Evolutionary conservation across 2,329 filamentous ascomycete species (phyloP).

Genomic region (Diaporthe eres): DNA sequence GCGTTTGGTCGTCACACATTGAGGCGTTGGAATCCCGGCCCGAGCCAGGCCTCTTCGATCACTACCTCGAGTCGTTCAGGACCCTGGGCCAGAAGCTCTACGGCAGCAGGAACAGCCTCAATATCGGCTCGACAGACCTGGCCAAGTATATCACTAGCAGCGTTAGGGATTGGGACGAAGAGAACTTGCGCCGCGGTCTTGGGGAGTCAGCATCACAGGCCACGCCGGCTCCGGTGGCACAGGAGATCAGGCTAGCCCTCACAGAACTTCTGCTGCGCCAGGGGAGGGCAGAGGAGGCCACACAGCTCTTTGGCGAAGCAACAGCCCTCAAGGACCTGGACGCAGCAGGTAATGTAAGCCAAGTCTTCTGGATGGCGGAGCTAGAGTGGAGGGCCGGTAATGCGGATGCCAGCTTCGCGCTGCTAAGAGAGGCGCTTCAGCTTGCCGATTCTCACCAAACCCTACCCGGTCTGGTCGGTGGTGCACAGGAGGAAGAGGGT

Average conservation of each 20-base stretch:
- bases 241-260: constrained; percentile 31
- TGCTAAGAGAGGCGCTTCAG: constrained; percentile 12
- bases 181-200: background rate
- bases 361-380: constrained; percentile 33
- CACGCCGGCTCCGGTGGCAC: background rate
- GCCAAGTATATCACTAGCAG: constrained; percentile 9
- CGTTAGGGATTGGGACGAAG: constrained; percentile 1
- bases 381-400: constrained; percentile 31
- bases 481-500: background rate
- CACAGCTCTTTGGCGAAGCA: background rate
- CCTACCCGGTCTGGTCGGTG: background rate
- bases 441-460: background rate
- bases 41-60: background rate
- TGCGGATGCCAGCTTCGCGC: background rate
- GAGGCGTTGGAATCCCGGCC: constrained; percentile 4
- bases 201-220: background rate
- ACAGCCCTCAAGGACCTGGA: background rate
- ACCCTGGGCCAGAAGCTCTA: background rate
- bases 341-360: background rate
- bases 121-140: background rate
- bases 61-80: constrained; percentile 2
- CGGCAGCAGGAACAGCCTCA: background rate
- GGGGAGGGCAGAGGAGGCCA: background rate
- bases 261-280: constrained; percentile 6
- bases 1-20: constrained; percentile 10